Evolutionary conservation across 2,329 filamentous ascomycete species (phyloP).

Genomic region (Hypoxylon sp.): DNA sequence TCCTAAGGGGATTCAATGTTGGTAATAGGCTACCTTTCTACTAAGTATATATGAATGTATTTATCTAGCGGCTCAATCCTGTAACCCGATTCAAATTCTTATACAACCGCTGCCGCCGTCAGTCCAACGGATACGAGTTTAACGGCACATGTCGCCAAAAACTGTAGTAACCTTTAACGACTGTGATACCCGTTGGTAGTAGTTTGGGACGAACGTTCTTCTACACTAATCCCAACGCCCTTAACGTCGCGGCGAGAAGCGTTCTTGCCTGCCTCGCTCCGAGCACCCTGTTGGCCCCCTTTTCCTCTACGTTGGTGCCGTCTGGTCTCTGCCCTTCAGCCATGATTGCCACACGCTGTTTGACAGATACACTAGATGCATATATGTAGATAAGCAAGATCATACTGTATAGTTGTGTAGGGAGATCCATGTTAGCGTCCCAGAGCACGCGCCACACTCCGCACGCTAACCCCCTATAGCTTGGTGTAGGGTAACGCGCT

Average conservation of each 20-base stretch:
- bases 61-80: not conserved
- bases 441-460: slow-evolving; percentile 33
- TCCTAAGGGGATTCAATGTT: not conserved
- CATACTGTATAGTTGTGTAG: not conserved
- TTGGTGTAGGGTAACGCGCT: slow-evolving; percentile 20
- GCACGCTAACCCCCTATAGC: slow-evolving; percentile 32
- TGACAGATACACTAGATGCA: slow-evolving; percentile 1
- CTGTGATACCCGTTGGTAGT: not conserved
- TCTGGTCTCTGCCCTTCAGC: slow-evolving; percentile 9
- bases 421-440: not conserved
- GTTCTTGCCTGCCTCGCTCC: not conserved
- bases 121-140: slow-evolving; percentile 6
- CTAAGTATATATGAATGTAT: slow-evolving; percentile 7
- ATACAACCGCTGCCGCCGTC: not conserved
- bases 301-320: slow-evolving; percentile 30
- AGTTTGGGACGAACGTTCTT: slow-evolving; percentile 1
- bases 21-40: slow-evolving; percentile 18
- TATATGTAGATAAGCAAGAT: not conserved
- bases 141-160: not conserved
- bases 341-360: slow-evolving; percentile 23
- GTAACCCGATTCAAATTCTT: not conserved
- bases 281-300: slow-evolving; percentile 29
- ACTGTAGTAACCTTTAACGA: not conserved
- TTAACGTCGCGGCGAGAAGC: slow-evolving; percentile 11
- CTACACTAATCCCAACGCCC: slow-evolving; percentile 3